phyloP scores from a whole-genome alignment of 1,284 basidiomycete genomes.

The Tausonia pullulans region DNA sequence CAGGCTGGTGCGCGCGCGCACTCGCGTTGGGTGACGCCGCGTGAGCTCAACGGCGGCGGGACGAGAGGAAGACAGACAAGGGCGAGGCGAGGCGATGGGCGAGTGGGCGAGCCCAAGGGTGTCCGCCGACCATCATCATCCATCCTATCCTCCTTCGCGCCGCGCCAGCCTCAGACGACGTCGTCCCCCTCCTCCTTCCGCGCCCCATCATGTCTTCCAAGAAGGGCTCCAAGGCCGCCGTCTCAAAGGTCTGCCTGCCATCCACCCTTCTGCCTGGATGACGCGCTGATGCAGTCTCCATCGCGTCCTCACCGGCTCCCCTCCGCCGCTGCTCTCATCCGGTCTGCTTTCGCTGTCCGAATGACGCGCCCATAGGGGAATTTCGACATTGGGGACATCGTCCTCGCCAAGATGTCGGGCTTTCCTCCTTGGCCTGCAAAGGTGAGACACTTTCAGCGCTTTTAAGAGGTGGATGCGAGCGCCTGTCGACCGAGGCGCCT shows the following conservation, averaged over 20 bases:
- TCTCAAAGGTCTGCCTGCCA: not conserved
- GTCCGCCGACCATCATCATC: not conserved
- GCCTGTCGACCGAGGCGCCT: not conserved
- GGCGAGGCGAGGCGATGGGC: not conserved
- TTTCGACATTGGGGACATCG: slow-evolving; percentile 60
- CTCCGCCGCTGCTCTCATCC: not conserved
- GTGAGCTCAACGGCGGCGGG: no score
- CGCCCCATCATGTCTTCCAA: not conserved
- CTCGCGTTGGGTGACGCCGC: no score
- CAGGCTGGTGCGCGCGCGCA: no score
- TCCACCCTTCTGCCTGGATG: no score
- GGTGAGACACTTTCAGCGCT: slow-evolving; percentile 40
- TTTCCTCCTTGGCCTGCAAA: slow-evolving; percentile 64
- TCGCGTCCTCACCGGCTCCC: not conserved
- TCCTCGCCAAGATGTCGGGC: slow-evolving; percentile 85
- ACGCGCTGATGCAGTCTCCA: not conserved
- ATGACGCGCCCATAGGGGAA: no score
- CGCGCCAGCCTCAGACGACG: no score
- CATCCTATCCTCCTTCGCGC: not conserved
- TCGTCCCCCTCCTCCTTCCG: not conserved
- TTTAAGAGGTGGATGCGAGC: no score
- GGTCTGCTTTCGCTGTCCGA: no score
- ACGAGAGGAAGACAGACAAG: no score
- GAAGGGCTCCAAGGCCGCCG: not conserved
- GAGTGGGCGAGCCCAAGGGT: not conserved